Conservation (phyloP, 2,329 filamentous ascomycete species). For the Monosporascus ibericus region DNA sequence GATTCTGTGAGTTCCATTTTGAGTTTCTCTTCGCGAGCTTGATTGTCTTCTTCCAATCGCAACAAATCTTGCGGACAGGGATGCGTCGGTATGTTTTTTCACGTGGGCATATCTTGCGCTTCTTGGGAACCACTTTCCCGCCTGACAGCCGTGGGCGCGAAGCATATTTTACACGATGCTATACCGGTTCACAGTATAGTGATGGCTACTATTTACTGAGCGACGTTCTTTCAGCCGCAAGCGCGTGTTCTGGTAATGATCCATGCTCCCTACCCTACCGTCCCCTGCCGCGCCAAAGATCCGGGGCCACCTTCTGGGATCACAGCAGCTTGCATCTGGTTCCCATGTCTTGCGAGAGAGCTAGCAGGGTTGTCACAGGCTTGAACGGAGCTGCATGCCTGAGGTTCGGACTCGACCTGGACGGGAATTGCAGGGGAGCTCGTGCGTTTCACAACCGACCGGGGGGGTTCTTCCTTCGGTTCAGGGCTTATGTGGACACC, state of each 20-base stretch:
- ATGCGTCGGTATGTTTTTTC: background rate
- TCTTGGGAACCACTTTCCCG: no score
- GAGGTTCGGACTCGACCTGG: slow-evolving; percentile 32
- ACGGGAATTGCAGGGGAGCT: slow-evolving; percentile 41
- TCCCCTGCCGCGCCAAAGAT: slow-evolving; percentile 1
- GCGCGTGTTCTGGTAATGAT: slow-evolving; percentile 2
- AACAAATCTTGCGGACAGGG: background rate
- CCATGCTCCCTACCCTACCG: background rate
- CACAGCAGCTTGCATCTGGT: slow-evolving; percentile 13
- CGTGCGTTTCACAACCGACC: slow-evolving; percentile 46
- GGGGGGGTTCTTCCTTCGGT: slow-evolving; percentile 32
- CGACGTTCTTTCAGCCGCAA: slow-evolving; percentile 7
- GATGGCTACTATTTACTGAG: background rate
- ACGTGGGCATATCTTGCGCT: no score
- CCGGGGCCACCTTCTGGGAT: slow-evolving; percentile 11
- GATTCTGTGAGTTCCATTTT: slow-evolving; percentile 34
- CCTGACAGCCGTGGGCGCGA: no score
- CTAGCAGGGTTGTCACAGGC: slow-evolving; percentile 36
- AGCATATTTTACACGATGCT: background rate
- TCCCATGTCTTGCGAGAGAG: slow-evolving; percentile 36
- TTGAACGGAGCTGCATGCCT: slow-evolving; percentile 15
- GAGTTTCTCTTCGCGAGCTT: slow-evolving; percentile 7
- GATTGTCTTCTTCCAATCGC: background rate
- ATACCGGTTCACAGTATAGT: background rate
- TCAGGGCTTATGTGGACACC: slow-evolving; percentile 25